A percentile compares a stretch with the other conserved stretches of the same genome.
phyloP scores from a whole-genome alignment of 352 stramenopile genomes.

The Peronospora destructor region DNA sequence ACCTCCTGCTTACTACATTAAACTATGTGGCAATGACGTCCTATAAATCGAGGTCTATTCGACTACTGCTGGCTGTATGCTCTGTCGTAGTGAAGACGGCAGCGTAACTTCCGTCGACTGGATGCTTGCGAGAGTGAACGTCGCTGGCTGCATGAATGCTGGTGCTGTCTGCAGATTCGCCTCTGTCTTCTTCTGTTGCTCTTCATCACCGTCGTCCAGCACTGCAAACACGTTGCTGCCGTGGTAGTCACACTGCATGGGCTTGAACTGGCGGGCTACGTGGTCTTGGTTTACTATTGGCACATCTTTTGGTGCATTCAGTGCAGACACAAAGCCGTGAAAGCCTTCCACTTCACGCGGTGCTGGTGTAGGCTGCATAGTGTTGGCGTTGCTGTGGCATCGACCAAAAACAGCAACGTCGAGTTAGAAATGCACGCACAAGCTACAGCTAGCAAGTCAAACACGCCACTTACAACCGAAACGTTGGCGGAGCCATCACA shows the following conservation, averaged over 20 bases:
- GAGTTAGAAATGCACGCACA: not conserved
- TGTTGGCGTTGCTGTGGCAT: conserved; percentile 21
- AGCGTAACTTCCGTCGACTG: conserved; percentile 20
- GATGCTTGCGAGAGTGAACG: conserved; percentile 44
- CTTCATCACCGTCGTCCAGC: conserved; percentile 46
- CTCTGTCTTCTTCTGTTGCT: conserved; percentile 16
- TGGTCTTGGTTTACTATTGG: conserved; percentile 20
- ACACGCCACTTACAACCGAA: conserved; percentile 53
- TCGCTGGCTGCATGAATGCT: conserved; percentile 57
- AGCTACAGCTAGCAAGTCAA: not conserved
- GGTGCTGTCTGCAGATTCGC: conserved; percentile 5
- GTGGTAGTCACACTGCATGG: conserved; percentile 30
- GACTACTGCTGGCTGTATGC: conserved; percentile 10
- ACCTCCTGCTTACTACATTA: not conserved
- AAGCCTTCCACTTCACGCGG: conserved; percentile 56
- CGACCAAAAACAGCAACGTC: not conserved
- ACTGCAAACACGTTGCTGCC: conserved; percentile 57
- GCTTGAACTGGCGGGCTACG: conserved; percentile 20
- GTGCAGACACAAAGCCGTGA: conserved; percentile 53
- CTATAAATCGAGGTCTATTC: conserved; percentile 67
- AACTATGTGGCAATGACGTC: not conserved
- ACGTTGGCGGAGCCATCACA: conserved; percentile 54
- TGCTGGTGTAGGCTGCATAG: conserved; percentile 10
- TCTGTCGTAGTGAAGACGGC: conserved; percentile 19
- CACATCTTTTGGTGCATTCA: conserved; percentile 45